A percentile compares a stretch with the other conserved stretches of the same genome.
Evolutionary conservation across 192 early-diverging fungal species (phyloP).

Genomic region (Backusella westeae): DNA sequence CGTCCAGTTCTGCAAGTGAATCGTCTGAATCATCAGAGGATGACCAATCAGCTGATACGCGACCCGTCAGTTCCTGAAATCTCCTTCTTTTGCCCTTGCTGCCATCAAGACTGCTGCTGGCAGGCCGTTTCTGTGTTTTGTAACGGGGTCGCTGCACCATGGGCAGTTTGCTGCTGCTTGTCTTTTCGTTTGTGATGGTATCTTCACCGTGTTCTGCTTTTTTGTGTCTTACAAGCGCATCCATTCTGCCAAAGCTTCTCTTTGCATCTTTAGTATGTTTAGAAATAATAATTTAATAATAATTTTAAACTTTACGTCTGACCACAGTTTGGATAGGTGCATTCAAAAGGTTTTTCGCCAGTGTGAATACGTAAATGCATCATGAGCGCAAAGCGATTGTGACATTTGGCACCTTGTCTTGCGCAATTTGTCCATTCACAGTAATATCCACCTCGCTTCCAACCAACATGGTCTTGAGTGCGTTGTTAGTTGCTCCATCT

Average conservation of each 20-base stretch:
- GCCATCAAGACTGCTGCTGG: not conserved
- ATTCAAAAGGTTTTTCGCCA: constrained; percentile 59
- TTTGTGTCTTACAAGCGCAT: constrained; percentile 35
- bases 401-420: constrained; percentile 46
- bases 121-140: constrained; percentile 9
- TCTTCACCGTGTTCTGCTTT: constrained; percentile 33
- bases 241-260: constrained; percentile 35
- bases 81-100: constrained; percentile 6
- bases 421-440: constrained; percentile 58
- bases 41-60: constrained; percentile 1
- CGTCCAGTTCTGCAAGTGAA: not conserved
- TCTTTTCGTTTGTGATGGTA: not conserved
- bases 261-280: not conserved
- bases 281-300: not conserved
- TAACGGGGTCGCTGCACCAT: not conserved
- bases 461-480: constrained; percentile 49
- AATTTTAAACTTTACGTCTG: constrained; percentile 24
- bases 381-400: constrained; percentile 57
- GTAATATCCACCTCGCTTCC: constrained; percentile 51
- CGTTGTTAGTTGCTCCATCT: not conserved
- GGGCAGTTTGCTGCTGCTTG: not conserved
- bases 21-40: not conserved
- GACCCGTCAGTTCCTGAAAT: not conserved
- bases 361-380: constrained; percentile 60
- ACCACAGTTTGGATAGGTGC: constrained; percentile 25